Evolutionary conservation across 2,329 filamentous ascomycete genomes (phyloP), one percentile per base, ranked within the genome.

Genomic region (Alternaria sp.): DNA sequence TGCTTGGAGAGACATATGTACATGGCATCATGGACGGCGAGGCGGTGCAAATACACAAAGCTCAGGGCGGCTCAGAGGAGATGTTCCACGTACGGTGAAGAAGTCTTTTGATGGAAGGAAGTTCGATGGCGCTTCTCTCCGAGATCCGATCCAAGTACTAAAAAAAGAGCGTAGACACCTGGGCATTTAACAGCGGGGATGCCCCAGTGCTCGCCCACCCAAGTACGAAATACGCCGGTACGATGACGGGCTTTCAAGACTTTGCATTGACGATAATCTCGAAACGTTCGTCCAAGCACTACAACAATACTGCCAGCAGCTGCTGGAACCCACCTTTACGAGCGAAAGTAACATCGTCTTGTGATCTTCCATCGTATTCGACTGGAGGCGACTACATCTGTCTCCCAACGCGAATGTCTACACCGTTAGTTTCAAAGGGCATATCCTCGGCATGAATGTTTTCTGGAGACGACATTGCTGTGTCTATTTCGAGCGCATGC

Each of bases 381-480:
- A 47, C 26, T 30, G 21, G 8, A 37, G 14, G 20, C 46, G 11
- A 11, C 37, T 9, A 41, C 37, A 11, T 33, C 10, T 33, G 15
- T 56, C 28, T 44, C 44, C 15, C 15, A 57, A 61, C 21, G 41
- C 30, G 45, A 61, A 33, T 26, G 51, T 56, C 5, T 11, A 41
- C 37, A 41, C 37, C 37, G 37, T 50, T 61, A 56, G 58, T 57
- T 51, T 51, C 30, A 1, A 56, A 62, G 47, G 60, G 60, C 47
- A 51, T 63, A 63, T 55, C 50, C 60, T 63, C 55, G 60, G 60
- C 60, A 63, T 55, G 18, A 63, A 37, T 50, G 56, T 60, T 55
- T 55, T 59, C 15, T 63, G 60, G 30, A 63, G 50, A 58, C 8
- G 41, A 55, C 25, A 49, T 55, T 59, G 30, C 49, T 55, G 60